Evolutionary conservation across 441 rosid genomes (phyloP), one percentile per base, ranked within the genome.

Genomic region (Populus hybrid): DNA sequence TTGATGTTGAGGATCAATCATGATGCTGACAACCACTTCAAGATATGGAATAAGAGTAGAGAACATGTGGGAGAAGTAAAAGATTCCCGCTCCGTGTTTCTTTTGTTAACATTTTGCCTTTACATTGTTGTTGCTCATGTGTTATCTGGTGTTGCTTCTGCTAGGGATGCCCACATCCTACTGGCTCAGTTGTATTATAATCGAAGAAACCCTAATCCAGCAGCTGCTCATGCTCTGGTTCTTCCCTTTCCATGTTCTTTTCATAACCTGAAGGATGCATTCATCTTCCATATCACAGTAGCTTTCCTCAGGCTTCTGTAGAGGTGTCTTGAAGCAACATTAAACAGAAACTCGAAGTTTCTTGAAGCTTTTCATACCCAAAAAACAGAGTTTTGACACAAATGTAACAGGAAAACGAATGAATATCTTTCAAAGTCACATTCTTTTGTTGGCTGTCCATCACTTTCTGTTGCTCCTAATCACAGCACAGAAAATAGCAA

Each of bases 1-100:
- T 73, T 34, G 24, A 76, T 32, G 76, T 28, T 40, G 67, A 67
- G 72, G 67, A n/a, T 46, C 40, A 11, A 10, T 32, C 68, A 57
- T 65, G 61, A 46, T 67, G 40, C n/a, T 14, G 36, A 34, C 73
- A 36, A 64, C 28, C 76, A 21, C 64, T 19, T 9, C 28, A 24
- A 67, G 9, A 32, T 46, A 30, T 63, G 12, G 50, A 61, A 18
- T 40, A 2, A 67, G 14, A 10, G 57, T 14, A 6, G 24, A 36
- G 23, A 42, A 75, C n/a, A 6, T 0, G 14, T 8, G 2, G 6
- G 9, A 28, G 14, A 57, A 71, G 10, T 7, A 28, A 32, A 71
- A 46, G 42, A 53, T 46, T 40, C 30, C 50, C 36, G 26, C 75
- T 53, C 12, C 4, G 4, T 32, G n/a, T 28, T 16, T 53, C 7